A percentile compares a stretch with the other conserved stretches of the same genome.
Conservation (phyloP, 169 alveolate genomes). For the Eimeria tenella region DNA sequence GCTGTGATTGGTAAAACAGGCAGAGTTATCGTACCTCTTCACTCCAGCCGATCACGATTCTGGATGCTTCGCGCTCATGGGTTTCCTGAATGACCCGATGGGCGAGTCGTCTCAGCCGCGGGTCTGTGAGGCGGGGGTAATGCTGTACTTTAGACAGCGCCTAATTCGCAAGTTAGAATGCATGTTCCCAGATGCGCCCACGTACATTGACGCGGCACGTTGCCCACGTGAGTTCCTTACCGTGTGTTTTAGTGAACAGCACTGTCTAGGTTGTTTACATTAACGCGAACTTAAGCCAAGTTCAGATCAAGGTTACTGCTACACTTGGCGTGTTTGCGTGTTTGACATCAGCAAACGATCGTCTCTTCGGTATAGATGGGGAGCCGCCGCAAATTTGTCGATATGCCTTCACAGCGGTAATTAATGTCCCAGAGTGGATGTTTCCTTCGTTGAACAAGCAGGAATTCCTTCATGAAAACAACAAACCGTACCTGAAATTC, state of each 20-base stretch:
- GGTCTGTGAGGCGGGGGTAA: constrained; percentile 92
- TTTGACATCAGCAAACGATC: constrained; percentile 47
- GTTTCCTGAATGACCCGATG: constrained; percentile 89
- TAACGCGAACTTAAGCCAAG: too few species aligned
- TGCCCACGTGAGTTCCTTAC: constrained; percentile 47
- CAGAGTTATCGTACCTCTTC: constrained; percentile 89
- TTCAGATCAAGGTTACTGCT: too few species aligned
- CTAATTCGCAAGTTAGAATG: constrained; percentile 91
- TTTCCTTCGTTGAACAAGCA: constrained; percentile 92
- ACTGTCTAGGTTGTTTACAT: not conserved
- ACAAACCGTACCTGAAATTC: constrained; percentile 89
- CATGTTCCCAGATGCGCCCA: constrained; percentile 90
- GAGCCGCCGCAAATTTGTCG: constrained; percentile 84
- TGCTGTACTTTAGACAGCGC: constrained; percentile 91
- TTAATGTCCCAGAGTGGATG: constrained; percentile 94
- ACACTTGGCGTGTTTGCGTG: not conserved
- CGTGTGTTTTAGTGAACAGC: not conserved
- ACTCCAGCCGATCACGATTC: constrained; percentile 89
- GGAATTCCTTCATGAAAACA: constrained; percentile 92
- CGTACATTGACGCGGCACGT: constrained; percentile 82
- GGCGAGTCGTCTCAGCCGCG: constrained; percentile 80
- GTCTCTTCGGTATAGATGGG: constrained; percentile 48
- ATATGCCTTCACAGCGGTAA: constrained; percentile 90
- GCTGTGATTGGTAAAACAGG: constrained; percentile 74
- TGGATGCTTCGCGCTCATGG: constrained; percentile 90